phyloP scores from a whole-genome alignment of 768 basidiomycete species.

The Russula virescens region DNA sequence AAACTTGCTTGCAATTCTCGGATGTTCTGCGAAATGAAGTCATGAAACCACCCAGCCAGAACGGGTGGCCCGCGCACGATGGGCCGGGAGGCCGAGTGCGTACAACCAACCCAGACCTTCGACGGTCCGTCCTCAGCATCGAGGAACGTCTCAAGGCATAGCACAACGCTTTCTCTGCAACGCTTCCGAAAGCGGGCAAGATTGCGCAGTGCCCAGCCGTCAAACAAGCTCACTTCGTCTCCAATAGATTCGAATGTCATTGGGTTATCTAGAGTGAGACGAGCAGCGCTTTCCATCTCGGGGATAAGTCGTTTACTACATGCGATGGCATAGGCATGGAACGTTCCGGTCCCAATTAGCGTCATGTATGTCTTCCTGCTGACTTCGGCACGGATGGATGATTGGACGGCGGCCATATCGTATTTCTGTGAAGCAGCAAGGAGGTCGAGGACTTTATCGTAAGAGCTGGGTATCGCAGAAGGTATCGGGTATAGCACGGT shows the following conservation, averaged over 20 bases:
- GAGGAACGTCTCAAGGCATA: not conserved
- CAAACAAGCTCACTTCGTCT: conserved; percentile 3
- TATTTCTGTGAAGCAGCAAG: conserved; percentile 26
- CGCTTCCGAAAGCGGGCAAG: conserved; percentile 3
- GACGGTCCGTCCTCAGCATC: not conserved
- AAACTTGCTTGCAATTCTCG: conserved; percentile 1
- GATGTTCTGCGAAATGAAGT: not conserved
- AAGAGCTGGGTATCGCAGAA: not conserved
- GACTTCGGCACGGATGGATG: too few relatives aligned
- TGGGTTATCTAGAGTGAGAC: not conserved
- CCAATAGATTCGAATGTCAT: conserved; percentile 6
- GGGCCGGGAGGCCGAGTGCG: not conserved
- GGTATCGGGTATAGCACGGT: conserved; percentile 6
- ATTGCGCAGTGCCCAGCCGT: conserved; percentile 3
- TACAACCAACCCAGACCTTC: conserved; percentile 7
- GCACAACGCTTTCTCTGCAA: not conserved
- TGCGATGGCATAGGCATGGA: conserved; percentile 20
- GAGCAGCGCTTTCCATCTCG: not conserved
- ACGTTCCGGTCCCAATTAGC: not conserved
- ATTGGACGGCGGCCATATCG: conserved; percentile 19
- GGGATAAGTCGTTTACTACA: not conserved
- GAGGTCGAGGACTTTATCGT: not conserved
- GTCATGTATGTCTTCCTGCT: not conserved
- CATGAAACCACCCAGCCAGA: conserved; percentile 1
- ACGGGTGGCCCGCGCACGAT: not conserved